These are phyloP conservation scores for Sinapis alba DNA, from an alignment of 441 rosid species.

Conservation along the genomic window DNA sequence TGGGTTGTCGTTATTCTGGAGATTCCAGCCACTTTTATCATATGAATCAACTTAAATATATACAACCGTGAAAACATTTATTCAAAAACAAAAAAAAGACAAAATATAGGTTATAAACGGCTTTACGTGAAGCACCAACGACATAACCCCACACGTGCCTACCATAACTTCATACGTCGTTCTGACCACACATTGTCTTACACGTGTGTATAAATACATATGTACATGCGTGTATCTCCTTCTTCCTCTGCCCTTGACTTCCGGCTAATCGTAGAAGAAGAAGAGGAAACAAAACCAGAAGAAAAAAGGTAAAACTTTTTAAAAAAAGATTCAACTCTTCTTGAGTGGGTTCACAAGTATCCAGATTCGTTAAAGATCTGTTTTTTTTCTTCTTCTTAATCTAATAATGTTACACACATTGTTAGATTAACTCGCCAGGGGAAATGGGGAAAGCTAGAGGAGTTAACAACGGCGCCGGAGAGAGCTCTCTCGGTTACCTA, in stretches of 20 bases:
- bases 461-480: constrained; percentile 59
- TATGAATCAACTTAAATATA: constrained; percentile 4
- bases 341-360: background rate
- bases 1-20: constrained; percentile 21
- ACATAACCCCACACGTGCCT: constrained; percentile 35
- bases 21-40: background rate
- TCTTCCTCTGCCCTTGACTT: constrained; percentile 26
- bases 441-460: constrained; percentile 56
- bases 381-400: background rate
- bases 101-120: background rate
- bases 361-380: background rate
- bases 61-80: background rate
- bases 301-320: background rate
- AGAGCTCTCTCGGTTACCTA: constrained; percentile 65
- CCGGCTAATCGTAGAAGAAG: constrained; percentile 17
- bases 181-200: constrained; percentile 27
- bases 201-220: constrained; percentile 29
- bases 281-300: constrained; percentile 22
- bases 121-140: constrained; percentile 3
- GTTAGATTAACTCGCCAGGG: constrained; percentile 16
- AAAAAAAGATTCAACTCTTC: background rate
- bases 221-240: constrained; percentile 12
- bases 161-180: constrained; percentile 29
- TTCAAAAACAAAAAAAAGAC: background rate
- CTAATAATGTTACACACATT: constrained; percentile 24